phyloP scores from a whole-genome alignment of 495 filamentous ascomycete species.

The Podospora sp. region DNA sequence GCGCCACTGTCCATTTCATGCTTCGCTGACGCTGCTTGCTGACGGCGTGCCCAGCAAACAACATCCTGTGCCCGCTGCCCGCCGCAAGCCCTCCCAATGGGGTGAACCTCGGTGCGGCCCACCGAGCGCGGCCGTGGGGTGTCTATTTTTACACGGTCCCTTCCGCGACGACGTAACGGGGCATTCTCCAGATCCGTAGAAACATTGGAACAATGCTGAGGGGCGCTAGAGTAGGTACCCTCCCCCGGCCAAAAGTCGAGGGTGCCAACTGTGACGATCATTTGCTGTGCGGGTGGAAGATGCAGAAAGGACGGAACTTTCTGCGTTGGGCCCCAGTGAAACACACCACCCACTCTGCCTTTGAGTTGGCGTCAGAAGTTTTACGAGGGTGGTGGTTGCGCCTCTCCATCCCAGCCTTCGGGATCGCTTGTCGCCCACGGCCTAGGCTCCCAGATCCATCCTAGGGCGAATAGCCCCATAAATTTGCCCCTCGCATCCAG shows the following conservation, averaged over 20 bases:
- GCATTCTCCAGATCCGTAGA: too few relatives aligned
- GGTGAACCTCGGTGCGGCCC: background rate
- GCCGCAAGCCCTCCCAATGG: background rate
- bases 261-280: background rate
- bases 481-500: slow-evolving; percentile 1
- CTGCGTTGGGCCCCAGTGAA: slow-evolving; percentile 1
- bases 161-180: background rate
- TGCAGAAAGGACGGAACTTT: background rate
- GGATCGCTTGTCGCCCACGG: slow-evolving; percentile 1
- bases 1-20: background rate
- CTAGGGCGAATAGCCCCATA: background rate
- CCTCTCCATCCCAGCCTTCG: background rate
- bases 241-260: background rate
- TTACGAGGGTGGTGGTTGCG: background rate
- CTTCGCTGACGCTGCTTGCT: background rate
- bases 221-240: background rate
- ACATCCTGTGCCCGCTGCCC: background rate
- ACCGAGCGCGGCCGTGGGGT: slow-evolving; percentile 8
- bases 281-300: background rate
- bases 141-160: slow-evolving; percentile 12
- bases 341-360: background rate
- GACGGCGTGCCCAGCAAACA: background rate
- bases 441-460: background rate
- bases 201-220: background rate
- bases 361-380: background rate